A percentile compares a stretch with the other conserved stretches of the same genome.
phyloP scores from a whole-genome alignment of 2,329 filamentous ascomycete genomes.

The Cercospora berteroae region DNA sequence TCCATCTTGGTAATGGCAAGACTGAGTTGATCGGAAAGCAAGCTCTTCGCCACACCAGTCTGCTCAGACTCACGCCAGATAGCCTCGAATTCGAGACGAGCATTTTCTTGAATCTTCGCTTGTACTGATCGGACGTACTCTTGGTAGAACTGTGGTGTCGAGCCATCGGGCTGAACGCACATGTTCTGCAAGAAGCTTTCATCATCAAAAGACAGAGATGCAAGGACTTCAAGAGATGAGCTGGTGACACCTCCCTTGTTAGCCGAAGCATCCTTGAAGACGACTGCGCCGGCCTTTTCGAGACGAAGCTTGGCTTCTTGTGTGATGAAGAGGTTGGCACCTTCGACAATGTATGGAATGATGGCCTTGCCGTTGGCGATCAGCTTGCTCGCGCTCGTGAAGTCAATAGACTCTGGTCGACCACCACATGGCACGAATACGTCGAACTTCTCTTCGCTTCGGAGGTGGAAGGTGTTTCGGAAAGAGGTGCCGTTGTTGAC shows the following conservation, averaged over 20 bases:
- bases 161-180: conserved; percentile 77
- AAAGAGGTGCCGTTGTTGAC: conserved; percentile 90
- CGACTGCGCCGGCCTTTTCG: conserved; percentile 88
- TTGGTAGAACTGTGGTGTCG: conserved; percentile 85
- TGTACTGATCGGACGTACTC: conserved; percentile 91
- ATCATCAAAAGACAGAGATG: conserved; percentile 92
- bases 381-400: conserved; percentile 79
- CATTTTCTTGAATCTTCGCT: conserved; percentile 85
- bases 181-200: conserved; percentile 85
- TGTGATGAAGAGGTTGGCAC: conserved; percentile 97
- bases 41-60: conserved; percentile 74
- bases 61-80: conserved; percentile 93
- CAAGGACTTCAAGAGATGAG: conserved; percentile 92
- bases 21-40: conserved; percentile 88
- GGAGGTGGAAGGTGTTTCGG: conserved; percentile 96
- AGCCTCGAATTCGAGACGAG: conserved; percentile 90
- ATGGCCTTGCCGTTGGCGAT: conserved; percentile 85
- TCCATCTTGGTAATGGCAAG: conserved; percentile 93
- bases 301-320: conserved; percentile 95
- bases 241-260: conserved; percentile 99
- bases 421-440: conserved; percentile 95
- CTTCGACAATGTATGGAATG: conserved; percentile 95
- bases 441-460: conserved; percentile 67
- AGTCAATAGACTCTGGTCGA: conserved; percentile 92
- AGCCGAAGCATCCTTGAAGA: conserved; percentile 96